These are phyloP conservation scores for Fusarium denticulatum DNA, from an alignment of 2,329 filamentous ascomycete genomes.

Conservation along the genomic window DNA sequence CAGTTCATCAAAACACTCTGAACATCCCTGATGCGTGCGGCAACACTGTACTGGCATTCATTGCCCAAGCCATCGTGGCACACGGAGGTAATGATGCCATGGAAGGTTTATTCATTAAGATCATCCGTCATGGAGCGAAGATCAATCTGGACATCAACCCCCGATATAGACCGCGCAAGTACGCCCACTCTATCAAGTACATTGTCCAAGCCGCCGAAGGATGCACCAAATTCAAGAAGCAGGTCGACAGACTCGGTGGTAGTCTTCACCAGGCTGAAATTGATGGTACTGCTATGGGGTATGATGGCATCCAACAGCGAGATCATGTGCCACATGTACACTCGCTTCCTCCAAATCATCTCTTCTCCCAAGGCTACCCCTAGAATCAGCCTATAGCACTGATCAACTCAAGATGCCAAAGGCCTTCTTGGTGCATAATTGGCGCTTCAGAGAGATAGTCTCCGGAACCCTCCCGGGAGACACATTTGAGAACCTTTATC, in stretches of 20 bases:
- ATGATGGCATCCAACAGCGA: too few relatives aligned
- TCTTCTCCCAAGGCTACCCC: background rate
- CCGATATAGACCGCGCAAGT: background rate
- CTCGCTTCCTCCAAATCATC: background rate
- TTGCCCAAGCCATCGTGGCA: background rate
- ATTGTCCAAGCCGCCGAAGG: background rate
- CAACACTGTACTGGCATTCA: background rate
- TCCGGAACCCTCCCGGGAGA: background rate
- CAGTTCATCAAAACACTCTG: background rate
- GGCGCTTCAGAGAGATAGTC: background rate
- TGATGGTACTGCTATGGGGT: background rate
- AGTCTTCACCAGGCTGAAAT: slow-evolving; percentile 1
- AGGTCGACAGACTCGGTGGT: background rate
- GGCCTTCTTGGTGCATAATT: background rate
- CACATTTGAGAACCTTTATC: background rate
- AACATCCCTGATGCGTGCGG: background rate
- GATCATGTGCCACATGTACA: background rate
- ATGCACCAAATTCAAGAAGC: background rate
- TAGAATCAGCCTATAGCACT: background rate
- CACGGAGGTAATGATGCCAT: background rate
- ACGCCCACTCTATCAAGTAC: background rate
- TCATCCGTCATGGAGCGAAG: background rate
- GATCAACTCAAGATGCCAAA: background rate
- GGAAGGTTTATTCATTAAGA: background rate
- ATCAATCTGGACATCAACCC: slow-evolving; percentile 8